These are phyloP conservation scores for Alternaria metachromatica DNA, from an alignment of 2,329 filamentous ascomycete species.

Conservation along the genomic window DNA sequence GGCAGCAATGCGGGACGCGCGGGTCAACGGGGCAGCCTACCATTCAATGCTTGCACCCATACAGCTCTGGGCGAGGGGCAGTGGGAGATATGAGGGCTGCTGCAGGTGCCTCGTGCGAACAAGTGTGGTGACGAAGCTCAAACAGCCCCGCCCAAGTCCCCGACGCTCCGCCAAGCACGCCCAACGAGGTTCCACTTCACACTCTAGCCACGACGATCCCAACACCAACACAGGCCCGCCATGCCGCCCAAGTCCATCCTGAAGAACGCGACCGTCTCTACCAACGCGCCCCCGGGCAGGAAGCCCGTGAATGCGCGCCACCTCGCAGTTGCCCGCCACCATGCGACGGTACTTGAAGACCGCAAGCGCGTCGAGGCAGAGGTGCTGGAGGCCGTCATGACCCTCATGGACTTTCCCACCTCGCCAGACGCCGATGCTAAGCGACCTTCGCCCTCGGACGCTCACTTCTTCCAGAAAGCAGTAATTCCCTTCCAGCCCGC, in stretches of 20 bases:
- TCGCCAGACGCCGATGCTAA: conserved; percentile 59
- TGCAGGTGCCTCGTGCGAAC: conserved; percentile 15
- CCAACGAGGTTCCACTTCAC: conserved; percentile 11
- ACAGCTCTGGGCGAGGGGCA: conserved; percentile 13
- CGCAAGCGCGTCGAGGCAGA: conserved; percentile 78
- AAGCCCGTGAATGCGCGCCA: conserved; percentile 50
- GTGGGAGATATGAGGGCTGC: conserved; percentile 17
- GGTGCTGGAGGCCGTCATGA: conserved; percentile 75
- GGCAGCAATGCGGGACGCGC: conserved; percentile 17
- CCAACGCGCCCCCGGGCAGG: conserved; percentile 26
- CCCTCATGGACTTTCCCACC: conserved; percentile 70
- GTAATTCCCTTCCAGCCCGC: conserved; percentile 79
- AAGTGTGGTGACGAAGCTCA: conserved; percentile 26
- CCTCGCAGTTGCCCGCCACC: conserved; percentile 75
- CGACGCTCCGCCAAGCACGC: conserved; percentile 17
- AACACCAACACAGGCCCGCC: conserved; percentile 6
- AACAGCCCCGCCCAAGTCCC: conserved; percentile 22
- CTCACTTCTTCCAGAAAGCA: conserved; percentile 67
- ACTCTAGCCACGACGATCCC: conserved; percentile 11
- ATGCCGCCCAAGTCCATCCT: conserved; percentile 56
- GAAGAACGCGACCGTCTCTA: conserved; percentile 35
- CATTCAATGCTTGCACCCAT: conserved; percentile 17
- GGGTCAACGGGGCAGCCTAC: conserved; percentile 7
- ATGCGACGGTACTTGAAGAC: conserved; percentile 82
- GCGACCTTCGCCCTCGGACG: conserved; percentile 65